phyloP scores from a whole-genome alignment of 2,329 filamentous ascomycete genomes.

The Xylariomycetidae sp. region DNA sequence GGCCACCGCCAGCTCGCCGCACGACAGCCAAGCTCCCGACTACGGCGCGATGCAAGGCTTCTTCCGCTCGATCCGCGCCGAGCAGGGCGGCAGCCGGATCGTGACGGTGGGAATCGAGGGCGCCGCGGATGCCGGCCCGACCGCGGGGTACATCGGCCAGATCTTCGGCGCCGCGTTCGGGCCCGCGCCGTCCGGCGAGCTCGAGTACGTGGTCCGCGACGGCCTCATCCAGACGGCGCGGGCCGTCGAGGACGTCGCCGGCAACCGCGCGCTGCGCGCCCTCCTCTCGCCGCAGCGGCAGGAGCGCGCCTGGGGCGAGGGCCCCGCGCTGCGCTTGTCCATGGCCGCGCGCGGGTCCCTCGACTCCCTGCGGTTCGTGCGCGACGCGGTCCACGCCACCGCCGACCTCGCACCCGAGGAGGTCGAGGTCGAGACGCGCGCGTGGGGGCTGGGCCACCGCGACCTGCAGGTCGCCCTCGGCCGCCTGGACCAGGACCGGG shows the following conservation, averaged over 20 bases:
- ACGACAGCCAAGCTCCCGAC: conserved; percentile 14
- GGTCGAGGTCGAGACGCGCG: conserved; percentile 16
- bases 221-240: conserved; percentile 8
- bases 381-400: conserved; percentile 10
- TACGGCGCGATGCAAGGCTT: conserved; percentile 19
- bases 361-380: conserved; percentile 16
- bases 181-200: conserved; percentile 7
- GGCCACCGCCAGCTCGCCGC: conserved; percentile 13
- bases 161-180: conserved; percentile 12
- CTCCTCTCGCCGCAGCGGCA: conserved; percentile 7
- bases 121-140: background rate
- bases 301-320: conserved; percentile 8
- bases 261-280: conserved; percentile 7
- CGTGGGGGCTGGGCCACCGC: conserved; percentile 11
- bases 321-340: conserved; percentile 13
- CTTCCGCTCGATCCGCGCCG: conserved; percentile 20
- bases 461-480: conserved; percentile 11
- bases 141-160: conserved; percentile 12
- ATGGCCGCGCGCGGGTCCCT: conserved; percentile 14
- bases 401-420: conserved; percentile 9
- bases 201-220: conserved; percentile 13
- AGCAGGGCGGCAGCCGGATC: conserved; percentile 19
- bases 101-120: conserved; percentile 16
- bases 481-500: conserved; percentile 8
- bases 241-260: conserved; percentile 5